phyloP scores from a whole-genome alignment of 2,329 filamentous ascomycete species.

The Curvularia verruculosa region DNA sequence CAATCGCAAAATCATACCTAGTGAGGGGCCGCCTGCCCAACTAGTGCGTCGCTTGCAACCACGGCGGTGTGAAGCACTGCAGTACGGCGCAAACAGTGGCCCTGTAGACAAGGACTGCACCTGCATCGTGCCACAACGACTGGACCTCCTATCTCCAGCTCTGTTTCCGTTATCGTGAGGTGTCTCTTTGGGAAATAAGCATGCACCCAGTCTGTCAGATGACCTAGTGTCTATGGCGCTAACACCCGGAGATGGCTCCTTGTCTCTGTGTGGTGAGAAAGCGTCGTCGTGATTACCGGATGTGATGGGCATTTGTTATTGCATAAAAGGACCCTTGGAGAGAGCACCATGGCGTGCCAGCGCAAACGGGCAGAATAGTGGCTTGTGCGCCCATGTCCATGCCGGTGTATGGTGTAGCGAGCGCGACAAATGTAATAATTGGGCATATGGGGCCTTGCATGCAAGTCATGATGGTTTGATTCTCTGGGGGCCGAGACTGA shows the following conservation, averaged over 20 bases:
- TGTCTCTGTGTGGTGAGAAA: slow-evolving; percentile 5
- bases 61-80: slow-evolving; percentile 7
- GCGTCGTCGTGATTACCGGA: slow-evolving; percentile 6
- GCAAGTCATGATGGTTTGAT: neutral
- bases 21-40: neutral
- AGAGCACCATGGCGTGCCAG: neutral
- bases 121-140: slow-evolving; percentile 31
- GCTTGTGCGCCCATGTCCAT: slow-evolving; percentile 7
- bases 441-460: neutral
- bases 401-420: neutral
- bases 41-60: slow-evolving; percentile 7
- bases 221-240: slow-evolving; percentile 14
- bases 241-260: slow-evolving; percentile 13
- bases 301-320: slow-evolving; percentile 10
- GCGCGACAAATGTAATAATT: neutral
- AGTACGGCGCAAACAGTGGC: slow-evolving; percentile 2
- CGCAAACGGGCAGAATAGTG: neutral
- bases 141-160: slow-evolving; percentile 8
- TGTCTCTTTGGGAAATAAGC: slow-evolving; percentile 17
- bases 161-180: slow-evolving; percentile 26
- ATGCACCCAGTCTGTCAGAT: slow-evolving; percentile 17
- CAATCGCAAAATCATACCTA: neutral
- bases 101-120: slow-evolving; percentile 19
- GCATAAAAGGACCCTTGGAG: slow-evolving; percentile 6
- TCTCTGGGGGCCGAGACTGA: neutral